Percentiles rank a stretch among this genome's conserved stretches.
Conservation (phyloP, 371 early-diverging fungal genomes). For the Mucor saturninus region DNA sequence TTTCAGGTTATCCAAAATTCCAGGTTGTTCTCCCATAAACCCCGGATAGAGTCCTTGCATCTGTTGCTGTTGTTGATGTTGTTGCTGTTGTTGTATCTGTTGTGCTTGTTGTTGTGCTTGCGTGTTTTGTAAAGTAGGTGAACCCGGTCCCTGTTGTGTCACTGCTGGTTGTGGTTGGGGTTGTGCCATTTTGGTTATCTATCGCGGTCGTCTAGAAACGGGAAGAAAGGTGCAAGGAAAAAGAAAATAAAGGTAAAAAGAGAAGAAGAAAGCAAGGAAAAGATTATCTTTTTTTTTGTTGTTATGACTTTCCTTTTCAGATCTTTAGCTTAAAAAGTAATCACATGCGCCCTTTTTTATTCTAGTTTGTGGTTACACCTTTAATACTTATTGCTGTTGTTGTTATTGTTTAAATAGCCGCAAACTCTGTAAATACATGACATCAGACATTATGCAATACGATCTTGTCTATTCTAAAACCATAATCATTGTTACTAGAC, state of each 20-base stretch:
- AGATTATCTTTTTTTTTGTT: background rate
- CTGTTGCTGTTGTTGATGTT: slow-evolving; percentile 10
- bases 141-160: slow-evolving; percentile 2
- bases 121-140: background rate
- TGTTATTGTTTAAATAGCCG: slow-evolving; percentile 6
- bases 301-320: slow-evolving; percentile 3
- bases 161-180: background rate
- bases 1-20: slow-evolving; percentile 21
- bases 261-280: background rate
- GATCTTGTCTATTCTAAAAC: no score
- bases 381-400: background rate
- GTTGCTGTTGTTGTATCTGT: background rate
- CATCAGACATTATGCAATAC: background rate
- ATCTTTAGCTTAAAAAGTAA: background rate
- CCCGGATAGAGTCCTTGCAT: background rate
- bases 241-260: background rate
- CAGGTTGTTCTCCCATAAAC: slow-evolving; percentile 15
- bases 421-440: background rate
- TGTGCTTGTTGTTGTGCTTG: background rate
- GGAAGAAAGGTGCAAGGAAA: background rate
- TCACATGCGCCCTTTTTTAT: slow-evolving; percentile 1
- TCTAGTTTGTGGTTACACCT: background rate
- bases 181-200: background rate
- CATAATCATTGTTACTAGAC: no score
- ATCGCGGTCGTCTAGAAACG: background rate